Evolutionary conservation across 2,329 filamentous ascomycete genomes (phyloP).

Genomic region (Orbilia blumenaviensis): DNA sequence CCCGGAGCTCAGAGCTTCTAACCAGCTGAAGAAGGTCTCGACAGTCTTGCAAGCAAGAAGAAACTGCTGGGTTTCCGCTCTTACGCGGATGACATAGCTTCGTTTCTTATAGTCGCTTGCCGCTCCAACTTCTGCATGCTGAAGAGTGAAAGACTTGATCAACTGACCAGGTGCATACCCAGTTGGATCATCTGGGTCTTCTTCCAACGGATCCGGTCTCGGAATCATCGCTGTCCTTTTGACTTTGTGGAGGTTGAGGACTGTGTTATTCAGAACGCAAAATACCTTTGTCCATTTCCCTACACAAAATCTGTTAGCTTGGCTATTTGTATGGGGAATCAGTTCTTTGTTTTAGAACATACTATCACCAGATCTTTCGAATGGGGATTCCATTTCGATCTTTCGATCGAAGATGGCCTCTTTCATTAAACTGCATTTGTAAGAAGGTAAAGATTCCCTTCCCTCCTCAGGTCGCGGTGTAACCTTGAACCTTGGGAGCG

Average conservation of each 20-base stretch:
- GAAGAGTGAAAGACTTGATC: conserved; percentile 74
- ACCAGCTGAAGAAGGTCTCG: conserved; percentile 73
- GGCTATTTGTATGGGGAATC: too few relatives aligned
- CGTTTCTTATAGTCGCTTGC: conserved; percentile 77
- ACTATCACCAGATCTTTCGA: conserved; percentile 68
- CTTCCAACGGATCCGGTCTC: conserved; percentile 40
- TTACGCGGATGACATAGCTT: conserved; percentile 74
- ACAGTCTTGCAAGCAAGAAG: conserved; percentile 73
- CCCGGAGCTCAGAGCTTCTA: conserved; percentile 75
- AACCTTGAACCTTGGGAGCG: conserved; percentile 57
- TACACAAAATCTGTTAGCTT: conserved; percentile 14
- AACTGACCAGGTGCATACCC: conserved; percentile 63
- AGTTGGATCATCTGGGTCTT: conserved; percentile 50
- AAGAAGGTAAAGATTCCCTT: conserved; percentile 66
- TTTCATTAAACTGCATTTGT: conserved; percentile 68
- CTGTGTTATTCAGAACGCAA: conserved; percentile 73
- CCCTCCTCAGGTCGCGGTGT: conserved; percentile 61
- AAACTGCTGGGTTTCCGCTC: conserved; percentile 78
- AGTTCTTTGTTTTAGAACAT: conserved; percentile 23
- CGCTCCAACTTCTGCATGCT: conserved; percentile 78
- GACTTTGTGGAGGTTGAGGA: conserved; percentile 71
- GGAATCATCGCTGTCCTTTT: conserved; percentile 62
- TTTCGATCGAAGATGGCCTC: conserved; percentile 71
- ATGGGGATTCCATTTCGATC: conserved; percentile 73
- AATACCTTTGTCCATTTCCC: conserved; percentile 73